Conservation (phyloP, 2,329 filamentous ascomycete species). For the Colletotrichum eremochloae region DNA sequence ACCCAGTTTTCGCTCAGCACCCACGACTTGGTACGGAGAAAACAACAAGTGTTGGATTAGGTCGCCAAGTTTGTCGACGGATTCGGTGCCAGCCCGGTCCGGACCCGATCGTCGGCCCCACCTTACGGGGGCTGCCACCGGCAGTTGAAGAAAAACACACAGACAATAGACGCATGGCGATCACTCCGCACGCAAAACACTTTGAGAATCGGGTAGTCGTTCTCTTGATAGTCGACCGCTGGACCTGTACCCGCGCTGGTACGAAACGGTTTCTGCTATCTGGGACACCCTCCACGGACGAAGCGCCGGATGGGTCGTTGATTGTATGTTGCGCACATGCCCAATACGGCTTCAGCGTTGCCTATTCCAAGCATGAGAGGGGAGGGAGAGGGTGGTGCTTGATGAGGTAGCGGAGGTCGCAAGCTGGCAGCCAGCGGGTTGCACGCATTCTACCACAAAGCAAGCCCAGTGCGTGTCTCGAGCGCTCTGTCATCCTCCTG, state of each 20-base stretch:
- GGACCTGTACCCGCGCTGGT: neutral
- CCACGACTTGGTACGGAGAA: neutral
- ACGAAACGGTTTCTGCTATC: neutral
- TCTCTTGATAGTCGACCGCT: neutral
- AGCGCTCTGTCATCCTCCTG: neutral
- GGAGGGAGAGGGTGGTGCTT: neutral
- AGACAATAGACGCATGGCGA: neutral
- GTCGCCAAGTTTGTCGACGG: neutral
- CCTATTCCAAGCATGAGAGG: neutral
- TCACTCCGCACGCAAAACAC: neutral
- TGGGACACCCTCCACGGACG: constrained; percentile 1
- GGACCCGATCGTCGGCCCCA: neutral
- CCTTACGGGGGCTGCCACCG: neutral
- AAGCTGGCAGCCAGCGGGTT: neutral
- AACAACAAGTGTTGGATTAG: neutral
- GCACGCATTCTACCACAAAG: neutral
- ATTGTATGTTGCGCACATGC: constrained; percentile 6
- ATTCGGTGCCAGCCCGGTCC: neutral
- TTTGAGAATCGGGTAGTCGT: neutral
- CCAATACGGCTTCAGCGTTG: constrained; percentile 7
- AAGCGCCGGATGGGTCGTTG: constrained; percentile 3
- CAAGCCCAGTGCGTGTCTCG: neutral
- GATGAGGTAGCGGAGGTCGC: constrained; percentile 3
- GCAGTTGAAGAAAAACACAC: neutral
- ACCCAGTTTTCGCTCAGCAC: no score